Percentiles rank a stretch among this genome's conserved stretches.
Conservation (phyloP, 495 filamentous ascomycete species). For the Neurospora hispaniola region DNA sequence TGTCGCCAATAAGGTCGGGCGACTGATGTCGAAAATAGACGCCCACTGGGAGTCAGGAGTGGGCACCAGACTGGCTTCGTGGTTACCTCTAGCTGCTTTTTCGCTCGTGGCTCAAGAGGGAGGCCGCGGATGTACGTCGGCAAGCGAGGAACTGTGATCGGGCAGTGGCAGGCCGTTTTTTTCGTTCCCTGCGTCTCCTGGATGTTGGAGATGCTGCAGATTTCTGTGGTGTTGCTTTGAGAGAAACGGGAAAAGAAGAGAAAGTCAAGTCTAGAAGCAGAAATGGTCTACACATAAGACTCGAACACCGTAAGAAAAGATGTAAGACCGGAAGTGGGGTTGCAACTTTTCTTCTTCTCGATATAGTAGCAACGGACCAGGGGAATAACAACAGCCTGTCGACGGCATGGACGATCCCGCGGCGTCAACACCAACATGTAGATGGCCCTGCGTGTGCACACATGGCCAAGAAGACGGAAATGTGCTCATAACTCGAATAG, state of each 20-base stretch:
- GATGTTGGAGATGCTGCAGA: background rate
- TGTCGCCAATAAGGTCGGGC: conserved; percentile 23
- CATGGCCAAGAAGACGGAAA: background rate
- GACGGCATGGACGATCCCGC: background rate
- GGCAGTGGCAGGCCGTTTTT: conserved; percentile 5
- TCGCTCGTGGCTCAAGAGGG: conserved; percentile 12
- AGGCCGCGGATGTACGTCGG: conserved; percentile 14
- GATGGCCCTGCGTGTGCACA: background rate
- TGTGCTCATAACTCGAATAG: background rate
- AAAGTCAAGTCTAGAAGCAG: conserved; percentile 1
- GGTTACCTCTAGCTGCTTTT: conserved; percentile 6
- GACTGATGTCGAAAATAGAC: conserved; percentile 29
- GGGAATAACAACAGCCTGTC: background rate
- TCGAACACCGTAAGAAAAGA: background rate
- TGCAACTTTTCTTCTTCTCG: conserved; percentile 6
- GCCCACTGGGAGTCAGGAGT: conserved; percentile 22
- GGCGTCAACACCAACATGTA: background rate
- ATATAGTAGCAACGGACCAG: conserved; percentile 8
- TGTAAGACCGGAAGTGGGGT: conserved; percentile 5
- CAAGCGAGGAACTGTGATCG: conserved; percentile 7
- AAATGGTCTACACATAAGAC: conserved; percentile 7
- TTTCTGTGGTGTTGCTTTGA: background rate
- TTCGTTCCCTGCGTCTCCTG: conserved; percentile 10
- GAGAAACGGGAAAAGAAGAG: background rate
- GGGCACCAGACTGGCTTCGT: conserved; percentile 15